Evolutionary conservation across 2,329 filamentous ascomycete species (phyloP), one percentile per base, ranked within the genome.

Genomic region (Ceratocystiopsis minuta): DNA sequence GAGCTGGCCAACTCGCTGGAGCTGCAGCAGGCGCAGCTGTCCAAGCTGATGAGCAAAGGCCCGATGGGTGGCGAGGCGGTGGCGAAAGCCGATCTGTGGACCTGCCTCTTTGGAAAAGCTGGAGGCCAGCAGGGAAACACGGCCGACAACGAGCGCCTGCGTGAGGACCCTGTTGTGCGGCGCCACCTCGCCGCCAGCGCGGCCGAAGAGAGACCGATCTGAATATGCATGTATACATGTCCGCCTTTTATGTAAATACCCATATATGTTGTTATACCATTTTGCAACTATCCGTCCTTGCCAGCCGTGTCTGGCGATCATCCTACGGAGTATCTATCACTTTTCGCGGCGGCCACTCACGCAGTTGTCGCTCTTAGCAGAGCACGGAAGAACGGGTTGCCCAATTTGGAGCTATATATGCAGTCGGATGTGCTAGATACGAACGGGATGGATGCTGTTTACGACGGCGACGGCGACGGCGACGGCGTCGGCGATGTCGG

Each of bases 1-100:
- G 87, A 95, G 47, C 77, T 71, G 14, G 87, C 87, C 2, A 93
- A 96, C 54, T 84, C 84, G 4, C 62, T 82, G 37, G 85, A 95
- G 59, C 59, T 95, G 50, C 75, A 93, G 59, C 70, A 80, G 46
- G 80, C 79, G 7, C 67, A 74, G 1, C 59, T 92, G 33, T 70
- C 71, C 1, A 78, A 72, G 49, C 58, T 95, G 43, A 73, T 95
- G 60, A 72, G 69, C 34, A 78, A 78, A 49, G 73, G 76, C 20
- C 72, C 71, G 43, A 68, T 72, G 2, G 78, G 78, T 0, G 88
- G 88, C 1, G 90, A 96, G 59, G 64, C 82, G 43, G 82, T 96
- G 3, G 68, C 74, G 37, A 72, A 80, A 48, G 70, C 75, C 13
- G 88, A 95, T 56, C 55, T 96, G 36, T 95, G 87, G 88, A 73